Conservation (phyloP, 148 eudicot species). For the Cornus controversa region DNA sequence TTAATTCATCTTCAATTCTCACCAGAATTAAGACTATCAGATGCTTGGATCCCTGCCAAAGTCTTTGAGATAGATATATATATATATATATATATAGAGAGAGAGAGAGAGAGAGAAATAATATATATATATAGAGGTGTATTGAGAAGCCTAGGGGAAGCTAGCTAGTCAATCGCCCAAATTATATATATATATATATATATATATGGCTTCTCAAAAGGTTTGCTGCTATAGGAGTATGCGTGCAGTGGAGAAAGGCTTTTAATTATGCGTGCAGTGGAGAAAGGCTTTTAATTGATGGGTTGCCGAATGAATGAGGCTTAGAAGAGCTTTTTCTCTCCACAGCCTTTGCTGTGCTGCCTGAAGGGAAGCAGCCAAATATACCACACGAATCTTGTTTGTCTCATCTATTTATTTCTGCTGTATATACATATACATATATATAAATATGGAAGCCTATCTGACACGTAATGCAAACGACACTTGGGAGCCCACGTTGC, state of each 20-base stretch:
- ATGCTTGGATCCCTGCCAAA: too few species aligned
- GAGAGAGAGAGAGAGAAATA: not conserved
- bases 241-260: too few species aligned
- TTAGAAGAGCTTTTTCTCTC: not conserved
- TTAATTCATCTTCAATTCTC: not conserved
- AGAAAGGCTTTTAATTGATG: not conserved
- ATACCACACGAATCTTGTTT: not conserved
- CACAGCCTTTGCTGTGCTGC: not conserved
- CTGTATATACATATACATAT: too few species aligned
- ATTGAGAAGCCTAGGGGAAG: too few species aligned
- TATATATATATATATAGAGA: not conserved
- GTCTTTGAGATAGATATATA: not conserved
- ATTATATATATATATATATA: too few species aligned
- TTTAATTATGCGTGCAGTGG: too few species aligned
- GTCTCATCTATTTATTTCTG: not conserved
- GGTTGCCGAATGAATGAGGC: not conserved
- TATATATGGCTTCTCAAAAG: too few species aligned
- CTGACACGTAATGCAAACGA: constrained; percentile 5
- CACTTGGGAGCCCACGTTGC: too few species aligned
- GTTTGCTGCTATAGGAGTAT: too few species aligned
- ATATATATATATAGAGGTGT: too few species aligned
- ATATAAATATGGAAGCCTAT: not conserved
- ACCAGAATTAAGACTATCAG: not conserved
- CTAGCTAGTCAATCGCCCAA: too few species aligned
- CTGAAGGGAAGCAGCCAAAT: not conserved